phyloP scores from a whole-genome alignment of 768 basidiomycete genomes.

The Lactarius akahatsu region DNA sequence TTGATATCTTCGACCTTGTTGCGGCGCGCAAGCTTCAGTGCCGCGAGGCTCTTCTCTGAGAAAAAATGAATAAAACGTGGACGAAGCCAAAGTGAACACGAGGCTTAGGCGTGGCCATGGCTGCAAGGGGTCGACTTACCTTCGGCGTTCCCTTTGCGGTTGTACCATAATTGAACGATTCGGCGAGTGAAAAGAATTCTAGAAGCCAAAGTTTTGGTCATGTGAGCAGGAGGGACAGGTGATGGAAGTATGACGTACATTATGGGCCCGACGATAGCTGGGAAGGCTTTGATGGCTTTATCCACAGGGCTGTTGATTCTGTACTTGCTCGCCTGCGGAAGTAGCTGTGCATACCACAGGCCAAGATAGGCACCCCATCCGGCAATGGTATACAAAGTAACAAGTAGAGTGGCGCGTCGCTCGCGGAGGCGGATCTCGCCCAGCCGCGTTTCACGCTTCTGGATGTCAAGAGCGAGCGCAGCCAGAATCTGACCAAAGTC shows the following conservation, averaged over 20 bases:
- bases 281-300: slow-evolving; percentile 49
- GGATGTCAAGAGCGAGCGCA: slow-evolving; percentile 63
- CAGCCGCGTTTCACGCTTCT: slow-evolving; percentile 68
- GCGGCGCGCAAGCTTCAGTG: slow-evolving; percentile 73
- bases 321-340: slow-evolving; percentile 46
- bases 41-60: slow-evolving; percentile 76
- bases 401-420: slow-evolving; percentile 70
- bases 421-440: slow-evolving; percentile 86
- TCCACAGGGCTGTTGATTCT: slow-evolving; percentile 36
- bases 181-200: slow-evolving; percentile 76
- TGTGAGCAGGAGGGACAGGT: slow-evolving; percentile 5
- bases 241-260: slow-evolving; percentile 51
- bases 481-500: slow-evolving; percentile 78
- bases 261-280: slow-evolving; percentile 73
- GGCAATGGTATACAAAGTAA: slow-evolving; percentile 75
- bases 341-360: slow-evolving; percentile 65
- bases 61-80: background rate
- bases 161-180: slow-evolving; percentile 84
- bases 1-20: slow-evolving; percentile 93
- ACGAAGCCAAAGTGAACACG: slow-evolving; percentile 2
- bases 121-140: slow-evolving; percentile 46
- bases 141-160: slow-evolving; percentile 74
- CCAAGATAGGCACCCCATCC: slow-evolving; percentile 71
- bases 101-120: slow-evolving; percentile 10
- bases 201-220: slow-evolving; percentile 5